Conservation (phyloP, 768 basidiomycete genomes). For the Leccinum subgranulosum region DNA sequence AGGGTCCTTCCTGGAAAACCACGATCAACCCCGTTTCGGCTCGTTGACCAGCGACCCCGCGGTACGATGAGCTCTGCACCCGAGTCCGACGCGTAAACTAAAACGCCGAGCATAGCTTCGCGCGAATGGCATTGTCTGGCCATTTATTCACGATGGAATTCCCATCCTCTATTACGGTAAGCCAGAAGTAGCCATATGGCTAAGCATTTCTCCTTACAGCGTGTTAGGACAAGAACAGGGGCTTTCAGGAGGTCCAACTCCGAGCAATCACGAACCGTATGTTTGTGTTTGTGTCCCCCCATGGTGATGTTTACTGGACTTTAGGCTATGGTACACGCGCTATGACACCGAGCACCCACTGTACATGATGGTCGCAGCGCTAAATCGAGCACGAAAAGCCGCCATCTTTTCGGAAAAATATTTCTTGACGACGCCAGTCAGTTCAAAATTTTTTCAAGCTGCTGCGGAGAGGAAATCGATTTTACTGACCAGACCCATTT, state of each 20-base stretch:
- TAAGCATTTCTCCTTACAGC: background rate
- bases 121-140: conserved; percentile 49
- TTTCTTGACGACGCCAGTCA: conserved; percentile 48
- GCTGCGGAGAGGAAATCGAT: background rate
- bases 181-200: background rate
- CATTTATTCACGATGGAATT: conserved; percentile 49
- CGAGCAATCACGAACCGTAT: conserved; percentile 51
- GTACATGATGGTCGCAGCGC: conserved; percentile 40
- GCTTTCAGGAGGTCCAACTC: conserved; percentile 42
- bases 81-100: background rate
- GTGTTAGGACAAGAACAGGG: conserved; percentile 47
- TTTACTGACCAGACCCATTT: background rate
- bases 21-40: conserved; percentile 50
- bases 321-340: conserved; percentile 57
- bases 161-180: conserved; percentile 50
- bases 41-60: conserved; percentile 41
- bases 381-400: conserved; percentile 54
- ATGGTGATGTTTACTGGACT: conserved; percentile 4
- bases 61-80: conserved; percentile 23
- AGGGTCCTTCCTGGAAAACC: conserved; percentile 53
- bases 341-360: conserved; percentile 51
- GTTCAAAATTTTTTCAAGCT: conserved; percentile 6
- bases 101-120: conserved; percentile 29
- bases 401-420: conserved; percentile 41
- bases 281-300: background rate